Evolutionary conservation across 306 rosid genomes (phyloP).

Genomic region (Carpinus fangiana): DNA sequence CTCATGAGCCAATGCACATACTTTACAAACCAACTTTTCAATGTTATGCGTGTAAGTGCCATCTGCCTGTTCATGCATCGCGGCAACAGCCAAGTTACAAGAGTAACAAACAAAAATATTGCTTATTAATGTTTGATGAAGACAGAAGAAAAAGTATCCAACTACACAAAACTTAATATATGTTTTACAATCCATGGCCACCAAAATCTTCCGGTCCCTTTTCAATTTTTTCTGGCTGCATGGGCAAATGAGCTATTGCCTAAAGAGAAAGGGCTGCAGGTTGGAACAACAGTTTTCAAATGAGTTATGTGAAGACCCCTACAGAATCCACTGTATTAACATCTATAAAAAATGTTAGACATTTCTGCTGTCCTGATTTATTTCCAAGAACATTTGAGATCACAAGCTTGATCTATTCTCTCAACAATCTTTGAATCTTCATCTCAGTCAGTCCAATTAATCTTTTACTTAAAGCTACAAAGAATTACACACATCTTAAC

Average conservation of each 20-base stretch:
- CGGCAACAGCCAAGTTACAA: constrained; percentile 22
- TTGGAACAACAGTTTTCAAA: not conserved
- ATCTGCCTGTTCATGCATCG: constrained; percentile 61
- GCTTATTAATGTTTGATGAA: not conserved
- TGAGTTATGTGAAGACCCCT: not conserved
- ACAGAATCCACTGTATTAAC: not conserved
- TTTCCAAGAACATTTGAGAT: not conserved
- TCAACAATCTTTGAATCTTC: not conserved
- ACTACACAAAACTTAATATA: not conserved
- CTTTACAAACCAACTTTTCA: constrained; percentile 75
- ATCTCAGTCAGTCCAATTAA: not conserved
- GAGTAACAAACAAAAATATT: constrained; percentile 8
- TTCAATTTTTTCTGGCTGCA: not conserved
- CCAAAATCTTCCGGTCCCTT: not conserved
- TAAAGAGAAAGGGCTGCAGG: not conserved
- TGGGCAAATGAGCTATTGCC: not conserved
- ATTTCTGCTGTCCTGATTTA: not conserved
- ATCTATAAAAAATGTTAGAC: not conserved
- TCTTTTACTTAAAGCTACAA: not conserved
- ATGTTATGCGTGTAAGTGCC: constrained; percentile 77
- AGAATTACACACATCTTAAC: not conserved
- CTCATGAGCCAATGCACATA: constrained; percentile 57
- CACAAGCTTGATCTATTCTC: not conserved
- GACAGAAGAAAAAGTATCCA: constrained; percentile 2
- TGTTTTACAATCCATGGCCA: not conserved